Evolutionary conservation across 148 eudicot species (phyloP), one percentile per base, ranked within the genome.

Genomic region (Diospyros kaki): DNA sequence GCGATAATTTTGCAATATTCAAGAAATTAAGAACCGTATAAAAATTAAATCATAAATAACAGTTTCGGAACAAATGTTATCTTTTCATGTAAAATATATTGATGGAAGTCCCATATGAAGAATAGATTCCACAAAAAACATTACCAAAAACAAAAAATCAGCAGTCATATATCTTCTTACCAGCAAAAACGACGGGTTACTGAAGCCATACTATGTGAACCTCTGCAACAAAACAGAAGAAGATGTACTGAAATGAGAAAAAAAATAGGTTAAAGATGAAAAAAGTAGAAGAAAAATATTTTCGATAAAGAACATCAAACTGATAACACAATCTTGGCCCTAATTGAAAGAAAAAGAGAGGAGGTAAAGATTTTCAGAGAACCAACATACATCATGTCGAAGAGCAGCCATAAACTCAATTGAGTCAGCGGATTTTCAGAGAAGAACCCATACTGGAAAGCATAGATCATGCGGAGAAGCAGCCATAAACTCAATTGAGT

Each of bases 181-280:
- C 64, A 45, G 14, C 41, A 51, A 51, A 51, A 67, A 69, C 41
- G 11, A n/a, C 15, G 18, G 44, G 42, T 62, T 66, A 70, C 18
- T 63, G 64, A 52, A 64, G 71, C 69, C 70, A 55, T 46, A 56
- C n/a, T 63, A 39, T 14, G 54, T 4, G 69, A 28, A 45, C 48
- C 69, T 77, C 80, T 71, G 54, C 58, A 11, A 38, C 28, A 52
- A 68, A 68, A 52, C 55, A 68, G 17, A 71, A 44, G 53, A 50
- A 77, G 70, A 39, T 40, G 3, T 39, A 46, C 70, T 42, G 13
- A 56, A 48, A 42, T n/a, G 62, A 46, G 63, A 54, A 69, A 1
- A 10, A 43, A 41, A 50, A 51, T 46, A 9, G 8, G 11, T 44
- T 18, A 56, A 66, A 28, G 59, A 2, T 8, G 42, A 6, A 46